These are phyloP conservation scores for Leccinum uliginosum DNA, from an alignment of 768 basidiomycete species.

Conservation along the genomic window DNA sequence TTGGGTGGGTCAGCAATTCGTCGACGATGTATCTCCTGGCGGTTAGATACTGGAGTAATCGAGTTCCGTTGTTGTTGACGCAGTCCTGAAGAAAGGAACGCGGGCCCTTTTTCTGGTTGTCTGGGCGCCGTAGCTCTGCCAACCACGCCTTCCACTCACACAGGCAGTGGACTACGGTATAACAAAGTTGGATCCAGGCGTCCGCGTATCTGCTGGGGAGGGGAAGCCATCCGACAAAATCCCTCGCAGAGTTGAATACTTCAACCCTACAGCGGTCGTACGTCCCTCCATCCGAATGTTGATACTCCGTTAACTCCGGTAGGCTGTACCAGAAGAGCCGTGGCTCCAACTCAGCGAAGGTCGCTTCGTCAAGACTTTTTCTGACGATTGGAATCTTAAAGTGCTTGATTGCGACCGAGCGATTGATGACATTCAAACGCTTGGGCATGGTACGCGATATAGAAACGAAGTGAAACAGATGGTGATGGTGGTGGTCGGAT, in stretches of 20 bases:
- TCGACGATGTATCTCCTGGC: not conserved
- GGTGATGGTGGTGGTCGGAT: too few species aligned
- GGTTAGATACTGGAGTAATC: not conserved
- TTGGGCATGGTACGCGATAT: too few species aligned
- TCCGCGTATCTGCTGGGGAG: not conserved
- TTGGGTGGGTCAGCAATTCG: not conserved
- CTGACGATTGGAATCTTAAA: too few species aligned
- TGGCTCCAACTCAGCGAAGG: not conserved
- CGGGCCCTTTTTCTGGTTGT: not conserved
- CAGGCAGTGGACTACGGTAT: not conserved
- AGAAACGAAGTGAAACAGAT: too few species aligned
- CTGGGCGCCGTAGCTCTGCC: not conserved
- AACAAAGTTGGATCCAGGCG: not conserved
- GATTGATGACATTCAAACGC: too few species aligned
- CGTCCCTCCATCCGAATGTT: not conserved
- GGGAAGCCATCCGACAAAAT: not conserved
- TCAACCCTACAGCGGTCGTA: not conserved
- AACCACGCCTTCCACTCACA: not conserved
- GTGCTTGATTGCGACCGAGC: too few species aligned
- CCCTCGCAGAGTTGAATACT: not conserved
- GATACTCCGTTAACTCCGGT: not conserved
- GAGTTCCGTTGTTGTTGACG: not conserved
- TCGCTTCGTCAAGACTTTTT: too few species aligned
- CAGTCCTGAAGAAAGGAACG: not conserved
- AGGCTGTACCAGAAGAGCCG: not conserved